A percentile compares a stretch with the other conserved stretches of the same genome.
These are phyloP conservation scores for Infundibulicybe gibba DNA, from an alignment of 768 basidiomycete species.

Conservation along the genomic window DNA sequence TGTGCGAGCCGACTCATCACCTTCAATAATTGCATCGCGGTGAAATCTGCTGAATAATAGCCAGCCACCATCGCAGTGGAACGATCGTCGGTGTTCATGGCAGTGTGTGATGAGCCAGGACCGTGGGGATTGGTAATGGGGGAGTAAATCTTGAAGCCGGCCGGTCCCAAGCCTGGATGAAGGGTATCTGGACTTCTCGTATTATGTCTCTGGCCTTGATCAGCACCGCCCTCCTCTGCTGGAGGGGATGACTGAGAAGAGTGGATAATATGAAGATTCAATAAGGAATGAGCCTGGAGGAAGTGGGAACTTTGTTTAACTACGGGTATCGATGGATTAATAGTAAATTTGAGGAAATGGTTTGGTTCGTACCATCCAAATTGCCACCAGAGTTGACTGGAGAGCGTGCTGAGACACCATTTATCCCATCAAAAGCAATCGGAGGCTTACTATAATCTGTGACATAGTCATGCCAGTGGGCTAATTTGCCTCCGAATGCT, in stretches of 20 bases:
- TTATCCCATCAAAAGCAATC: not conserved
- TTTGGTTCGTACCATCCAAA: constrained; percentile 52
- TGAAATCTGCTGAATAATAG: constrained; percentile 62
- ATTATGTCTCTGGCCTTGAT: constrained; percentile 27
- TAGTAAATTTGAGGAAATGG: too few relatives aligned
- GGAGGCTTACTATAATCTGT: constrained; percentile 49
- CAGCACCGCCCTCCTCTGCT: constrained; percentile 17
- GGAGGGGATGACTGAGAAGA: constrained; percentile 57
- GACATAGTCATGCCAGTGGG: constrained; percentile 79
- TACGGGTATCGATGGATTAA: constrained; percentile 19
- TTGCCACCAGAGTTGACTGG: constrained; percentile 74
- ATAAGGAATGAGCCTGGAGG: constrained; percentile 77
- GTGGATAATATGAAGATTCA: constrained; percentile 87
- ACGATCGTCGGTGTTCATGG: constrained; percentile 18
- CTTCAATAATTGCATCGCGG: constrained; percentile 74
- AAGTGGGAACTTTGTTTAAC: constrained; percentile 81
- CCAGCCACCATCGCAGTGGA: constrained; percentile 34
- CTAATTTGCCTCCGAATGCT: constrained; percentile 82
- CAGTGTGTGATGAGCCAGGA: constrained; percentile 14
- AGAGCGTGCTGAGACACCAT: constrained; percentile 3
- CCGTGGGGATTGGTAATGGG: constrained; percentile 31
- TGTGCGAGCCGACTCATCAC: constrained; percentile 79
- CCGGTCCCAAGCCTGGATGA: constrained; percentile 56
- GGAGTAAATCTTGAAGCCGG: constrained; percentile 61
- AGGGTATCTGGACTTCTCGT: constrained; percentile 44